Percentiles rank a stretch among this genome's conserved stretches.
Evolutionary conservation across 352 stramenopile genomes (phyloP).

Genomic region (Phytopythium litorale): DNA sequence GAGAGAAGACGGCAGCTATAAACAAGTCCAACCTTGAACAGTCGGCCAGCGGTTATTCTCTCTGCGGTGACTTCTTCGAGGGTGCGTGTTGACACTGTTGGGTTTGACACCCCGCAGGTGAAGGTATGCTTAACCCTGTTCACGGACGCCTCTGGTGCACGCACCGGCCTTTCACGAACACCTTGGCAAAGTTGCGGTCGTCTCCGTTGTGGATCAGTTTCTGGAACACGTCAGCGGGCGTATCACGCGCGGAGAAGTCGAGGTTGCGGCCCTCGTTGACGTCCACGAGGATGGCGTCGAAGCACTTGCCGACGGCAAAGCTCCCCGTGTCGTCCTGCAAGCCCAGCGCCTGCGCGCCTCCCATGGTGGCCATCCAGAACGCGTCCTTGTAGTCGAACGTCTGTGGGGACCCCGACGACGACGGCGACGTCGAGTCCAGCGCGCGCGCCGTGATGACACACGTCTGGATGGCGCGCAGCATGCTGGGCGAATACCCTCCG

Average conservation of each 20-base stretch:
- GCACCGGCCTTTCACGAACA: constrained; percentile 63
- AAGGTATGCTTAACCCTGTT: neutral
- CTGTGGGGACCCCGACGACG: constrained; percentile 2
- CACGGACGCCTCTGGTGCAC: constrained; percentile 16
- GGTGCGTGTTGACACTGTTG: too few species aligned
- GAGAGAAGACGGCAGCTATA: neutral
- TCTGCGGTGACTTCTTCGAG: too few species aligned
- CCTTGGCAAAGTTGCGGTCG: constrained; percentile 72
- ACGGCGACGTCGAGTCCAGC: constrained; percentile 13
- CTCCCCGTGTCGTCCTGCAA: constrained; percentile 71
- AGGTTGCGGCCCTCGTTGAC: constrained; percentile 36
- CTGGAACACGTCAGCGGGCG: constrained; percentile 60
- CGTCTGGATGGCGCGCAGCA: constrained; percentile 83
- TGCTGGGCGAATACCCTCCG: constrained; percentile 88
- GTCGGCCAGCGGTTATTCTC: too few species aligned
- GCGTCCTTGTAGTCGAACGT: constrained; percentile 74
- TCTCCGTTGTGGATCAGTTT: constrained; percentile 87
- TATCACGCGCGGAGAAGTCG: constrained; percentile 39
- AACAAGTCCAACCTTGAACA: neutral
- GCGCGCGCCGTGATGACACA: constrained; percentile 73
- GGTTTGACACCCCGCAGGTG: too few species aligned
- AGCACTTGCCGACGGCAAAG: constrained; percentile 76
- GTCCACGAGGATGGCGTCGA: constrained; percentile 86
- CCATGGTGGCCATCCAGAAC: constrained; percentile 87
- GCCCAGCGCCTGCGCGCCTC: constrained; percentile 67